Evolutionary conservation across 2,329 filamentous ascomycete genomes (phyloP).

Genomic region (Calonectria leucothoes): DNA sequence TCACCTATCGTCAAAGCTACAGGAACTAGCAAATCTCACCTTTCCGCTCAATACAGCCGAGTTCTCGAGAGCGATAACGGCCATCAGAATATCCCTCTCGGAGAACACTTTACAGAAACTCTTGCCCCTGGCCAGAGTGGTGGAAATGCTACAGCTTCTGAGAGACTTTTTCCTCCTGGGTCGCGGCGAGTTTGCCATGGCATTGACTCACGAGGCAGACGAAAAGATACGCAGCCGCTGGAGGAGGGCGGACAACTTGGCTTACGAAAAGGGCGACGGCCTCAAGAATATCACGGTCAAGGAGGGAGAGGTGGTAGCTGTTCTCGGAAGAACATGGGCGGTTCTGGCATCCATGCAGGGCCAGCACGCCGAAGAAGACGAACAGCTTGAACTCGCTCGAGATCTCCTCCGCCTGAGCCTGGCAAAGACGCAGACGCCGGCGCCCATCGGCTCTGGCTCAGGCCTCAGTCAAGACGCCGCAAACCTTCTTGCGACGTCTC

Average conservation of each 20-base stretch:
- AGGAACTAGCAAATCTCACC: slow-evolving; percentile 73
- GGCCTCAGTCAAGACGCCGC: slow-evolving; percentile 48
- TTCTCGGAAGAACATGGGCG: slow-evolving; percentile 83
- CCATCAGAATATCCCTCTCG: slow-evolving; percentile 84
- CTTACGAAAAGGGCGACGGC: slow-evolving; percentile 65
- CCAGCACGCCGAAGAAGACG: slow-evolving; percentile 80
- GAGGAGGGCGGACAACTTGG: slow-evolving; percentile 70
- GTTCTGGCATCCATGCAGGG: slow-evolving; percentile 80
- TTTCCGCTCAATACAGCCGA: slow-evolving; percentile 80
- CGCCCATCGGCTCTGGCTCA: slow-evolving; percentile 51
- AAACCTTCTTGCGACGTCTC: slow-evolving; percentile 58
- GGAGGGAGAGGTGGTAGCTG: slow-evolving; percentile 85
- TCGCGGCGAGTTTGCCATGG: slow-evolving; percentile 90
- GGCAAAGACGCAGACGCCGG: slow-evolving; percentile 58
- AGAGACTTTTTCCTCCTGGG: slow-evolving; percentile 90
- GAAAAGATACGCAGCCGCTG: slow-evolving; percentile 80
- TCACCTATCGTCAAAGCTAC: slow-evolving; percentile 75
- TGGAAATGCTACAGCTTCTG: slow-evolving; percentile 81
- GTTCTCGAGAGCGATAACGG: slow-evolving; percentile 78
- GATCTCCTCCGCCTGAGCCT: slow-evolving; percentile 78
- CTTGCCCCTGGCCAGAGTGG: slow-evolving; percentile 80
- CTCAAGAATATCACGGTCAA: slow-evolving; percentile 72
- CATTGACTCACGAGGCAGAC: slow-evolving; percentile 87
- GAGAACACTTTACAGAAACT: slow-evolving; percentile 86
- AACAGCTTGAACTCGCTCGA: slow-evolving; percentile 84